Percentiles rank a stretch among this genome's conserved stretches.
phyloP scores from a whole-genome alignment of 108 stramenopile species.

The Phaeodactylum tricornutum region DNA sequence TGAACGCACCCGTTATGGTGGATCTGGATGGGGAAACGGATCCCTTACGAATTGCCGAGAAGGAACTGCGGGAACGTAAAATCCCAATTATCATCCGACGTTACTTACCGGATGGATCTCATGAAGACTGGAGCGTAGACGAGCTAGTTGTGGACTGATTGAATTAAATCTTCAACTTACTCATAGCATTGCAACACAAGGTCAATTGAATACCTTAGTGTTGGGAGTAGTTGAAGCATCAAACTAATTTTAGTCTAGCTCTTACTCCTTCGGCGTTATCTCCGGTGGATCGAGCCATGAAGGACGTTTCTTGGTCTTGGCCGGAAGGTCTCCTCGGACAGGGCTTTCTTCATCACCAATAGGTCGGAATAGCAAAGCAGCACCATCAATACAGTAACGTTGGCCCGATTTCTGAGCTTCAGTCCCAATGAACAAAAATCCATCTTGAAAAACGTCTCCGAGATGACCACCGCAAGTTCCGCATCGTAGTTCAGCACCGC shows the following conservation, averaged over 20 bases:
- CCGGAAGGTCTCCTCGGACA: conserved; percentile 35
- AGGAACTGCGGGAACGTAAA: conserved; percentile 95
- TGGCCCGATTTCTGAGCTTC: conserved; percentile 51
- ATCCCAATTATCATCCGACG: conserved; percentile 98
- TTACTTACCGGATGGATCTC: conserved; percentile 95
- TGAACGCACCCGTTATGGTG: conserved; percentile 99
- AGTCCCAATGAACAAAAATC: conserved; percentile 59
- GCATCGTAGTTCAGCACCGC: conserved; percentile 76
- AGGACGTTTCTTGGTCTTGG: conserved; percentile 3
- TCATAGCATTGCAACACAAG: too few species aligned
- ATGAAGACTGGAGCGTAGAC: conserved; percentile 97
- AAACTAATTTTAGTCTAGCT: too few species aligned
- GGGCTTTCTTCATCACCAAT: conserved; percentile 15
- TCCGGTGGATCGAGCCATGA: conserved; percentile 12
- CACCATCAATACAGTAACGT: conserved; percentile 76
- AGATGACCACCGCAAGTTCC: conserved; percentile 79
- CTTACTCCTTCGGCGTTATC: conserved; percentile 2
- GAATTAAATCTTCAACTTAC: too few species aligned
- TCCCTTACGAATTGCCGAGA: conserved; percentile 95
- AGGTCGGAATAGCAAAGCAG: conserved; percentile 49
- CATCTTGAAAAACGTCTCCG: conserved; percentile 82
- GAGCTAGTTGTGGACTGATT: conserved; percentile 94
- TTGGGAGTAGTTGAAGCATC: too few species aligned
- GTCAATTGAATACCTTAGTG: too few species aligned
- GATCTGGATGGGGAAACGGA: conserved; percentile 98